Evolutionary conservation across 176 grass and related monocot species (phyloP).

Genomic region (Avena sativa): DNA sequence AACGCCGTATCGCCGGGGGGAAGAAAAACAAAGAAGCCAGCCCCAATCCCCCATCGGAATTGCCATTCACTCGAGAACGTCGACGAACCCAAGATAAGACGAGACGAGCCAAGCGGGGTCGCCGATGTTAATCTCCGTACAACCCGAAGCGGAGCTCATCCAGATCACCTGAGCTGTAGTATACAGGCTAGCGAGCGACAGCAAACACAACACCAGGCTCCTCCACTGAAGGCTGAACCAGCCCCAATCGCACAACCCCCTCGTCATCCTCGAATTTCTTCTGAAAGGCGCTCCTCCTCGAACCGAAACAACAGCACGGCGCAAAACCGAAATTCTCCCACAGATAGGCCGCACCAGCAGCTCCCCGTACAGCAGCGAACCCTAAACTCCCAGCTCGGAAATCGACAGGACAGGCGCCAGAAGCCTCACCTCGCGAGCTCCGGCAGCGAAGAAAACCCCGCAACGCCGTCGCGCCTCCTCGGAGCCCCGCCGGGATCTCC

Average conservation of each 20-base stretch:
- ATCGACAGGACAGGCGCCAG: background rate
- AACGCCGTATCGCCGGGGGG: background rate
- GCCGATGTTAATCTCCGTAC: background rate
- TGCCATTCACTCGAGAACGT: background rate
- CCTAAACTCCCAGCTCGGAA: background rate
- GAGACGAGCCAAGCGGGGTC: constrained; percentile 7
- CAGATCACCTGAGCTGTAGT: background rate
- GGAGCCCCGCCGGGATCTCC: background rate
- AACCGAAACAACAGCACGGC: background rate
- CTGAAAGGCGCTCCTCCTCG: background rate
- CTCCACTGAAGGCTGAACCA: background rate
- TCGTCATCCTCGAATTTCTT: background rate
- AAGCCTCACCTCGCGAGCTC: constrained; percentile 46
- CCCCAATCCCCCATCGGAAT: background rate
- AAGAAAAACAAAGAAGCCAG: background rate
- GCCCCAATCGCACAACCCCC: background rate
- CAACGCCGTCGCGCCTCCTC: too few species aligned
- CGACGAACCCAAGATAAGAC: constrained; percentile 8
- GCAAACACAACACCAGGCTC: background rate
- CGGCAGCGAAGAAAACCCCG: background rate
- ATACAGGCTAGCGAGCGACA: background rate
- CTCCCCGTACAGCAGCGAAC: too few species aligned
- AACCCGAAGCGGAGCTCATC: constrained; percentile 4
- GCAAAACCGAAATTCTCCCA: background rate
- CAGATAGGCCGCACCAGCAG: background rate